Base-by-base conservation (phyloP, 1,139 yeast species). In the Keqinozyma sinolaborantium region DNA sequence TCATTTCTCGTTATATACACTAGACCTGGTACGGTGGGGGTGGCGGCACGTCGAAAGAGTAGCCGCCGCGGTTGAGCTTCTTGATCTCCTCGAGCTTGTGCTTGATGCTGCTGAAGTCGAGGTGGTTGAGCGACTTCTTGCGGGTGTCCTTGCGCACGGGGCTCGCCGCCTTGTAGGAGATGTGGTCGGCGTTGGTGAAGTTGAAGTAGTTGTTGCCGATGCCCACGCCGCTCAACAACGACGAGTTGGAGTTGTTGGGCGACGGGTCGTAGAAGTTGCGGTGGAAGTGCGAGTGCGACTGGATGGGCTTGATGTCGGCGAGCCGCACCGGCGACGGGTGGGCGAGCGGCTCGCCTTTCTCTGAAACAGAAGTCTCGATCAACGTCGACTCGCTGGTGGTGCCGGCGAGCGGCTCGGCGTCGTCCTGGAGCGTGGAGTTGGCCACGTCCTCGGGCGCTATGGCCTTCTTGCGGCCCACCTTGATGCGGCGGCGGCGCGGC, bases 401-500 rank as follows among this genome's bases (percentile, higher is more conserved):
- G 16, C 12, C 15, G 11, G 20, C 16, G 14, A 25, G 21, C 10
- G 21, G 10, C 21, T 18, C 21, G 10, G 21, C 21, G 21, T 18
- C 21, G 10, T 10, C 10, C 10, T 7, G 9, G 10, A 10, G 7
- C 7, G 21, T 18, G 10, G 21, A 18, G 10, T 18, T 18, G 10
- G 21, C 21, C 21, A 18, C 10, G 9, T 18, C 21, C 21, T 18
- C 21, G 10, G 21, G 21, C 9, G 21, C 21, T n/a, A n/a, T n/a
- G 7, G 7, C 10, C 35, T 44, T 48, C 43, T 45, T 55, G 33
- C 37, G 45, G 26, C 56, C 50, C 41, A 74, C 41, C 40, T 64
- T 71, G 28, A 76, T 67, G 3, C 53, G 59, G 48, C 82, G 58
- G 48, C 82, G 60, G 45, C 65, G 68, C 8, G 79, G 79, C 37